Conservation (phyloP, 23 red algal species). For the Cyanidioschyzon merolae region DNA sequence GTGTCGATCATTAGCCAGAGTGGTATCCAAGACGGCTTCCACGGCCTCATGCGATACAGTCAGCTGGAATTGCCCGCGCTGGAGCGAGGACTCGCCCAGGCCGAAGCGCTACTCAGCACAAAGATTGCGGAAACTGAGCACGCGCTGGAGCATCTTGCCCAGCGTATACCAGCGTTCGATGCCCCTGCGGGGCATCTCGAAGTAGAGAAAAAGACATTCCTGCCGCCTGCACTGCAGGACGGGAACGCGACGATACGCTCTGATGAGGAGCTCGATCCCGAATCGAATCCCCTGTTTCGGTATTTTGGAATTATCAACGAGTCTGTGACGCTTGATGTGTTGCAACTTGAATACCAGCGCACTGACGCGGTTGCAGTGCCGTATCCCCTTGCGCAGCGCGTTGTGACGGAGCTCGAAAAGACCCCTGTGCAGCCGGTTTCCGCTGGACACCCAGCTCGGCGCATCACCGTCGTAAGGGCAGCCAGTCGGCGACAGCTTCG, state of each 20-base stretch:
- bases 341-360: background rate
- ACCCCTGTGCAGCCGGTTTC: no score
- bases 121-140: background rate
- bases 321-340: slow-evolving; percentile 1
- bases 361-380: background rate
- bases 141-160: background rate
- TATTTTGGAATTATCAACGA: background rate
- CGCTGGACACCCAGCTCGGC: no score
- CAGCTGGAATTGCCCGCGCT: background rate
- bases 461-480: no score
- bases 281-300: background rate
- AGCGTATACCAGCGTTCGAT: background rate
- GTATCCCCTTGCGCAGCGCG: background rate
- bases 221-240: background rate
- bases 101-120: background rate
- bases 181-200: background rate
- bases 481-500: no score
- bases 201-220: background rate
- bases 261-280: background rate
- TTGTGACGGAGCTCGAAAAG: background rate
- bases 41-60: background rate
- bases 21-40: background rate
- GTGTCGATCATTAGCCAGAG: background rate
- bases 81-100: background rate
- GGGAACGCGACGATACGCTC: background rate